A percentile compares a stretch with the other conserved stretches of the same genome.
Evolutionary conservation across 495 filamentous ascomycete genomes (phyloP).

Genomic region (Neurospora tetraspora): DNA sequence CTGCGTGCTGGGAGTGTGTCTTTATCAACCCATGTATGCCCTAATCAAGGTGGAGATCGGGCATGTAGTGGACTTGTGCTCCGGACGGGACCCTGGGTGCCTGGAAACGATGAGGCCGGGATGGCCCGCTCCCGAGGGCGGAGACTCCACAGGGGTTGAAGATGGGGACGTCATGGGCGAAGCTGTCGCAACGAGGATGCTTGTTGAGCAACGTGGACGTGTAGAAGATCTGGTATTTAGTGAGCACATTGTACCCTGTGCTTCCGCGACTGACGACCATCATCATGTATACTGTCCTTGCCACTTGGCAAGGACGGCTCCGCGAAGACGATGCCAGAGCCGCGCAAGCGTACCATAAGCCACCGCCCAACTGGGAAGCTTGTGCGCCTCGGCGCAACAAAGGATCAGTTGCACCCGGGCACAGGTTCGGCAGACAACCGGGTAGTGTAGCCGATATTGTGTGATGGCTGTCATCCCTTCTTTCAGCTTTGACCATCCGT

Average conservation of each 20-base stretch:
- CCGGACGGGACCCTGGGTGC: background rate
- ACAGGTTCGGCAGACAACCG: background rate
- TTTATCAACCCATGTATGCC: background rate
- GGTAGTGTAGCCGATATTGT: background rate
- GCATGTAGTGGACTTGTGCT: background rate
- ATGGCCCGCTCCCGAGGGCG: background rate
- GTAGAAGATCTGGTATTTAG: background rate
- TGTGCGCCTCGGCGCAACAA: background rate
- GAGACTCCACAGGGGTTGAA: background rate
- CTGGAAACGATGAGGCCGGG: background rate
- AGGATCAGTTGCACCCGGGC: background rate
- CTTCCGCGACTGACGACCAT: background rate
- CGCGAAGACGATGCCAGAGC: background rate
- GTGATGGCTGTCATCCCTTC: background rate
- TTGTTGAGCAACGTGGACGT: background rate
- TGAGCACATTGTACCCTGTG: background rate
- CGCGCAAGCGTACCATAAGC: background rate
- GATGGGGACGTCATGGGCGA: background rate
- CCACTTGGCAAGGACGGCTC: background rate
- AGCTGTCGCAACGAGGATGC: background rate
- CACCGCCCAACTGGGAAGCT: background rate
- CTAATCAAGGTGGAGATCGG: background rate
- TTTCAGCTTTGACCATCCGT: background rate
- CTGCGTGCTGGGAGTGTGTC: background rate
- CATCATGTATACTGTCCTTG: background rate